These are phyloP conservation scores for Nephelium lappaceum DNA, from an alignment of 345 rosid genomes.

Conservation along the genomic window DNA sequence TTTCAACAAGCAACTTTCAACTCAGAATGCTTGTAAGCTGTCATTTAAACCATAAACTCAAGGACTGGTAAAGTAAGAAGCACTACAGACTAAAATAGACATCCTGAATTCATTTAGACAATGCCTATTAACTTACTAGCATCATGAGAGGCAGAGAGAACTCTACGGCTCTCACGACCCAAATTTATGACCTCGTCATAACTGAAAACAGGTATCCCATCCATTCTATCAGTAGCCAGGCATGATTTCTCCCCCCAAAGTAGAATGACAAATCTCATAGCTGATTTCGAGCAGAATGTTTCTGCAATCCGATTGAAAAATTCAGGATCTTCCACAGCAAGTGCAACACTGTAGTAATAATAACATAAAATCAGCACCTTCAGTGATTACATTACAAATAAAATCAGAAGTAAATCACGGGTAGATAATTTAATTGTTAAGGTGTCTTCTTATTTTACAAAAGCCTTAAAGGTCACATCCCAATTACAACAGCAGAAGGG, in stretches of 20 bases:
- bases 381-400: conserved; percentile 11
- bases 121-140: conserved; percentile 52
- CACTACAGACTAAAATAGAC: background rate
- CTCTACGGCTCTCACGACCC: conserved; percentile 66
- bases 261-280: conserved; percentile 67
- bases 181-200: conserved; percentile 67
- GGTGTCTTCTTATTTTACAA: background rate
- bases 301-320: conserved; percentile 73
- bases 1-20: background rate
- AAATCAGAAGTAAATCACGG: background rate
- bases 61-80: background rate
- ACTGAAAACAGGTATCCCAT: conserved; percentile 52
- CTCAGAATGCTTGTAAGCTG: background rate
- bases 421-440: background rate
- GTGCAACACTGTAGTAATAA: conserved; percentile 69
- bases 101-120: conserved; percentile 7
- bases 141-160: conserved; percentile 42
- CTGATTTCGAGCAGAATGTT: conserved; percentile 53
- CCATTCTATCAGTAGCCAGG: conserved; percentile 36
- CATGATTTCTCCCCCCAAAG: conserved; percentile 88
- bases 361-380: conserved; percentile 28
- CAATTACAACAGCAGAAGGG: background rate
- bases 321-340: conserved; percentile 86
- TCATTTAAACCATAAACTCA: conserved; percentile 1
- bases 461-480: background rate